Evolutionary conservation across 768 basidiomycete species (phyloP).

Genomic region (Tephrocybe sp.): DNA sequence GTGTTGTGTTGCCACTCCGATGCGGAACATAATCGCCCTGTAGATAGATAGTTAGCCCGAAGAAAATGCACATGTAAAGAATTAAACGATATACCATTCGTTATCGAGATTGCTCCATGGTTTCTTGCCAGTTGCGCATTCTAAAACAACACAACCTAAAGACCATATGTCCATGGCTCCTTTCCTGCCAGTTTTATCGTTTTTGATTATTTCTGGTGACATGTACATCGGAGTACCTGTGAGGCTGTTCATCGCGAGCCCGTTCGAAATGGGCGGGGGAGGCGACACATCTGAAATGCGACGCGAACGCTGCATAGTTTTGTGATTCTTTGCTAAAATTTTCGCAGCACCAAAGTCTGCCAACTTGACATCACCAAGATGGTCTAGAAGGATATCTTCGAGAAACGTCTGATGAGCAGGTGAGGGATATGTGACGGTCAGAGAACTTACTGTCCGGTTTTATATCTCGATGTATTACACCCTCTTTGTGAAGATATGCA

Average conservation of each 20-base stretch:
- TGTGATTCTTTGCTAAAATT: constrained; percentile 87
- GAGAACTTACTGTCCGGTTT: constrained; percentile 91
- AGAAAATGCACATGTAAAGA: background rate
- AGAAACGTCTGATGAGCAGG: constrained; percentile 10
- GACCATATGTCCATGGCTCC: constrained; percentile 99
- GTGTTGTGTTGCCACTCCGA: constrained; percentile 94
- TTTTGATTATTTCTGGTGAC: constrained; percentile 98
- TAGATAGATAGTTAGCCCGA: background rate
- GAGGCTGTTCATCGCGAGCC: constrained; percentile 68
- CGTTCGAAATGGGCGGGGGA: constrained; percentile 34
- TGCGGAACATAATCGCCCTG: constrained; percentile 99
- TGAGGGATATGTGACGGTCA: constrained; percentile 1
- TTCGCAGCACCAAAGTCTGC: constrained; percentile 99
- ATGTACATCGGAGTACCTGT: constrained; percentile 99
- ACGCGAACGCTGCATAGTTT: constrained; percentile 75
- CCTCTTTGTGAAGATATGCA: constrained; percentile 89
- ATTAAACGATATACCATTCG: constrained; percentile 72
- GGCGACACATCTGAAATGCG: constrained; percentile 46
- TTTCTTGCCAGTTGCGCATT: constrained; percentile 94
- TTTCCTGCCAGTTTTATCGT: constrained; percentile 80
- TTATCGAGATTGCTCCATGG: constrained; percentile 99
- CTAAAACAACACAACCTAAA: constrained; percentile 94
- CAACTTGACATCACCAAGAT: constrained; percentile 90
- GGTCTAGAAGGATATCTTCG: constrained; percentile 91
- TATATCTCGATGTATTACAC: constrained; percentile 94